Evolutionary conservation across 331 rosid species (phyloP).

Genomic region (Phaseolus coccineus): DNA sequence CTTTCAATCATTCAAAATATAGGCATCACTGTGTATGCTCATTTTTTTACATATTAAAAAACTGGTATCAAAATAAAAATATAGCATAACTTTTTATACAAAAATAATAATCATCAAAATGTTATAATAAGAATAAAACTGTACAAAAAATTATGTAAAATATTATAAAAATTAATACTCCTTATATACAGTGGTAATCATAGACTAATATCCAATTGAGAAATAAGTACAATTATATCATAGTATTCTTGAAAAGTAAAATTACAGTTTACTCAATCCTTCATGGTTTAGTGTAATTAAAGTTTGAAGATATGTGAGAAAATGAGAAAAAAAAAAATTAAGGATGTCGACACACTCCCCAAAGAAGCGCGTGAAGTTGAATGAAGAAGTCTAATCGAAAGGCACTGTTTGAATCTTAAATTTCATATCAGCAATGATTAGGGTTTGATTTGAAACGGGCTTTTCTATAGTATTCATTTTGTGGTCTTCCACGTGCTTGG

Average conservation of each 20-base stretch:
- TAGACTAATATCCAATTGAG: neutral
- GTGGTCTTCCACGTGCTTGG: conserved; percentile 44
- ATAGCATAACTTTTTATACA: too few species aligned
- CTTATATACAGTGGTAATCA: neutral
- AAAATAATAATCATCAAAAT: too few species aligned
- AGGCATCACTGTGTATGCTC: too few species aligned
- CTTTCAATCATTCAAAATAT: too few species aligned
- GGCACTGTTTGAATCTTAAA: conserved; percentile 47
- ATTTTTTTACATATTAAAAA: too few species aligned
- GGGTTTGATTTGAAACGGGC: conserved; percentile 46
- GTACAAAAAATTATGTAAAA: too few species aligned
- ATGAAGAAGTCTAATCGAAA: neutral
- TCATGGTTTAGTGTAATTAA: neutral
- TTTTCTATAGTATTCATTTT: neutral
- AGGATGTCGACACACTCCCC: conserved; percentile 19
- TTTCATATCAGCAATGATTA: conserved; percentile 67
- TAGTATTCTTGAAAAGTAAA: conserved; percentile 9
- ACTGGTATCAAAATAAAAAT: too few species aligned
- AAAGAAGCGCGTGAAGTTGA: conserved; percentile 20
- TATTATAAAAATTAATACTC: too few species aligned
- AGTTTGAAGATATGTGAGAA: neutral
- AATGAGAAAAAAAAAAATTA: neutral
- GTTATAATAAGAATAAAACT: too few species aligned
- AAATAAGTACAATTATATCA: conserved; percentile 10
- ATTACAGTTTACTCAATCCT: conserved; percentile 34